Base-by-base conservation (phyloP, 306 rosid species). In the Alnus glutinosa region DNA sequence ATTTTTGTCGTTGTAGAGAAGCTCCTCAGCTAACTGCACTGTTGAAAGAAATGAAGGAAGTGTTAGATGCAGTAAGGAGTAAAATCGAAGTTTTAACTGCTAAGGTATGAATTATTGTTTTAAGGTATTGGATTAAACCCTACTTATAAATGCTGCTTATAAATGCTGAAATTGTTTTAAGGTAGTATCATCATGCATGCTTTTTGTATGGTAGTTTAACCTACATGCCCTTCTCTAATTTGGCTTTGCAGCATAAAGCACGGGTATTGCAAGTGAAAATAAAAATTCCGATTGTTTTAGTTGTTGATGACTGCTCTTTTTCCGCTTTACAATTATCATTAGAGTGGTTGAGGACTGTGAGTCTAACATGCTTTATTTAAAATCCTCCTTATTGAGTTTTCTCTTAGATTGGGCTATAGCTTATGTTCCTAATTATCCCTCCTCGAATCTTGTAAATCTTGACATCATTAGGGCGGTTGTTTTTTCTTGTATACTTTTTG, bases 1-100 rank as follows among this genome's bases (percentile, higher is more conserved):
- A 9, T 59, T 37, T 42, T 70, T 2, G 28, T 72, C 52, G 46
- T 47, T 44, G 42, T 70, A 90, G 97, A 74, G 92, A 90, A 78
- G 86, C 85, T 28, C 83, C 96, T 44, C 94, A 89, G 66, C 82
- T 95, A 70, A 77, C 76, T 75, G 85, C 86, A 7, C 15, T 93
- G 80, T 79, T 95, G 87, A 95, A 90, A 79, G 96, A 93, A 55
- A 95, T 93, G 97, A 91, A 90, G 83, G 90, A 89, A 75, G 98
- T 97, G 16, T 88, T 95, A 59, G 96, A 93, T 79, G 42, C 61
- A 0, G 86, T 93, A 4, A 81, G 79, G 68, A 80, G 18, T 70
- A 93, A 95, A 89, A 89, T 95, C 18, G 91, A 89, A 80, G 83
- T 88, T 74, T 79, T 91, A 83, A 90, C 91, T 78, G 82, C 89